These are phyloP conservation scores for Boletus reticuloceps DNA, from an alignment of 768 basidiomycete genomes.

Conservation along the genomic window DNA sequence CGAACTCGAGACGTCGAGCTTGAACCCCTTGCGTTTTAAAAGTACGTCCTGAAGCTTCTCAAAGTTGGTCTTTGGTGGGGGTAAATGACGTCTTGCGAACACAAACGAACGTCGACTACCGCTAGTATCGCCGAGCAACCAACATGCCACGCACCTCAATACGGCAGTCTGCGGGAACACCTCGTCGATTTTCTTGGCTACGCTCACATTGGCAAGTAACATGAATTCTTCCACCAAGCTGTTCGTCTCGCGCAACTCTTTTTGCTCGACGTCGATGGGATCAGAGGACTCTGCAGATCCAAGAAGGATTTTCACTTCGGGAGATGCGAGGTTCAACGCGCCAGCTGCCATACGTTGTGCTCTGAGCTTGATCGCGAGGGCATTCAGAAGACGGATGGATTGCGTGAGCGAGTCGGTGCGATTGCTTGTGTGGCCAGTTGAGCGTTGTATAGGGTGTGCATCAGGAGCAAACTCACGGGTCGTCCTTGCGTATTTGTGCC, in stretches of 20 bases:
- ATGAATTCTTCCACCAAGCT: slow-evolving; percentile 98
- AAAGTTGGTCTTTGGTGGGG: slow-evolving; percentile 91
- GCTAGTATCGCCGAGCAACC: neutral
- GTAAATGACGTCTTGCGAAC: slow-evolving; percentile 73
- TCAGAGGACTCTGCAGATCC: slow-evolving; percentile 92
- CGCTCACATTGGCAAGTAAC: slow-evolving; percentile 95
- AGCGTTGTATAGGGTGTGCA: neutral
- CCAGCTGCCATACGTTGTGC: slow-evolving; percentile 89
- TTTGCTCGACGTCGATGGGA: slow-evolving; percentile 96
- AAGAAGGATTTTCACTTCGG: slow-evolving; percentile 96
- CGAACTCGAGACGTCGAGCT: slow-evolving; percentile 87
- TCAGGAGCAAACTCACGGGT: slow-evolving; percentile 55
- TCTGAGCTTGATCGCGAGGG: slow-evolving; percentile 80
- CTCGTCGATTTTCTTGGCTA: slow-evolving; percentile 88
- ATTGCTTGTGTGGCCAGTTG: slow-evolving; percentile 43
- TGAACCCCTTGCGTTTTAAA: slow-evolving; percentile 77
- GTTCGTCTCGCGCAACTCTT: slow-evolving; percentile 89
- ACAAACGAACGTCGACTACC: neutral
- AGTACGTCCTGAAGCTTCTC: slow-evolving; percentile 94
- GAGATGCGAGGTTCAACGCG: slow-evolving; percentile 96
- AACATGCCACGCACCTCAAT: slow-evolving; percentile 50
- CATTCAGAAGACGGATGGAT: slow-evolving; percentile 86
- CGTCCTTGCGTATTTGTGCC: slow-evolving; percentile 91
- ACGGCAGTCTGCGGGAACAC: slow-evolving; percentile 96
- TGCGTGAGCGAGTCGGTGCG: slow-evolving; percentile 78